These are phyloP conservation scores for Harrya chromipes DNA, from an alignment of 768 basidiomycete genomes.

Conservation along the genomic window DNA sequence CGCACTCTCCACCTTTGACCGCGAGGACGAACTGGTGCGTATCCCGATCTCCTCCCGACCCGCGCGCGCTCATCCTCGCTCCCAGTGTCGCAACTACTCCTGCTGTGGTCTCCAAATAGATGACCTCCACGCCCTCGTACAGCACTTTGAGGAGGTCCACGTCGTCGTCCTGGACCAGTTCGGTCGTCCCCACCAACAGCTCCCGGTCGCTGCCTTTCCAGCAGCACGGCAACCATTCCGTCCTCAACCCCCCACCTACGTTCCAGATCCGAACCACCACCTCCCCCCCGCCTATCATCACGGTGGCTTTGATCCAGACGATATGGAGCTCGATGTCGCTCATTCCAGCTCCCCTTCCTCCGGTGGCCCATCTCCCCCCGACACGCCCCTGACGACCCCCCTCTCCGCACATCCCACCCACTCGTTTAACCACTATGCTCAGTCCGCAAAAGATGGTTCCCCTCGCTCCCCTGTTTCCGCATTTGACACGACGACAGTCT, in stretches of 20 bases:
- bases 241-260: slow-evolving; percentile 31
- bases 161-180: slow-evolving; percentile 66
- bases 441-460: slow-evolving; percentile 27
- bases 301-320: slow-evolving; percentile 63
- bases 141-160: slow-evolving; percentile 91
- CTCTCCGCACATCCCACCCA: slow-evolving; percentile 34
- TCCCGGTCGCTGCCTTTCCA: slow-evolving; percentile 31
- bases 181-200: slow-evolving; percentile 33
- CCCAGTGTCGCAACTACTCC: slow-evolving; percentile 79
- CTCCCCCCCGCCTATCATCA: slow-evolving; percentile 33
- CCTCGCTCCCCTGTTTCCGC: slow-evolving; percentile 41
- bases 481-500: slow-evolving; percentile 53
- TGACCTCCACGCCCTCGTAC: slow-evolving; percentile 79
- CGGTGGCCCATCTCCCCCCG: slow-evolving; percentile 35
- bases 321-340: slow-evolving; percentile 78
- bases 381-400: slow-evolving; percentile 44
- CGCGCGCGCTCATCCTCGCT: background rate
- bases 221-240: slow-evolving; percentile 31
- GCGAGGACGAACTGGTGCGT: slow-evolving; percentile 72
- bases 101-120: slow-evolving; percentile 82
- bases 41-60: background rate
- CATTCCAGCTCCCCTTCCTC: slow-evolving; percentile 54
- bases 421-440: slow-evolving; percentile 32
- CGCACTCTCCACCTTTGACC: slow-evolving; percentile 62
- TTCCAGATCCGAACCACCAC: slow-evolving; percentile 23